A percentile compares a stretch with the other conserved stretches of the same genome.
Evolutionary conservation across 1,139 yeast genomes (phyloP).

Genomic region (Candida sp.): DNA sequence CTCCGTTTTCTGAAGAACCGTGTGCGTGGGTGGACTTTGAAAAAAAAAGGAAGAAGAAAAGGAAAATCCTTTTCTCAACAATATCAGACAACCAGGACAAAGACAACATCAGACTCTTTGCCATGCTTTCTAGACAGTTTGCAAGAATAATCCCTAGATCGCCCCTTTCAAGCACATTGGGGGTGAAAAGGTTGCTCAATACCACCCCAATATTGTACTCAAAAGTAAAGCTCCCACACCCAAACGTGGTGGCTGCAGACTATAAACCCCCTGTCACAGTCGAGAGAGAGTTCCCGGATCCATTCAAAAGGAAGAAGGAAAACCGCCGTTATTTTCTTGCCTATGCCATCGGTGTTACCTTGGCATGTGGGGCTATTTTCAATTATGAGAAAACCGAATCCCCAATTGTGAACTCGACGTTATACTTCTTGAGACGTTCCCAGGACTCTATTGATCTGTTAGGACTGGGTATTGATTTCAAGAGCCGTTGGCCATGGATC

Average conservation of each 20-base stretch:
- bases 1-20: background rate
- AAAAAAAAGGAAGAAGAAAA: background rate
- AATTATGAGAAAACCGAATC: conserved; percentile 92
- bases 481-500: conserved; percentile 85
- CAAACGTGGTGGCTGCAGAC: conserved; percentile 3
- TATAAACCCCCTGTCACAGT: conserved; percentile 45
- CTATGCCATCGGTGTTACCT: conserved; percentile 68
- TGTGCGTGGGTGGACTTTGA: background rate
- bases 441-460: conserved; percentile 63
- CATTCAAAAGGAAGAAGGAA: conserved; percentile 56
- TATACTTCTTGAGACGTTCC: conserved; percentile 85
- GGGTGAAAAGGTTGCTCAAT: background rate
- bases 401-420: conserved; percentile 86
- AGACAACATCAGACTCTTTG: background rate
- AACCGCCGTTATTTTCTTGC: conserved; percentile 58
- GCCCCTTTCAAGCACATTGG: background rate
- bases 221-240: conserved; percentile 1
- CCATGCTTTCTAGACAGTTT: conserved; percentile 4
- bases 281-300: conserved; percentile 77
- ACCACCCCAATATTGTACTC: background rate
- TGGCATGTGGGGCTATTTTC: conserved; percentile 73
- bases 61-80: background rate
- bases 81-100: background rate
- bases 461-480: conserved; percentile 79
- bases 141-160: background rate